phyloP scores from a whole-genome alignment of 768 basidiomycete species.

The Coprinopsis marcescibilis region DNA sequence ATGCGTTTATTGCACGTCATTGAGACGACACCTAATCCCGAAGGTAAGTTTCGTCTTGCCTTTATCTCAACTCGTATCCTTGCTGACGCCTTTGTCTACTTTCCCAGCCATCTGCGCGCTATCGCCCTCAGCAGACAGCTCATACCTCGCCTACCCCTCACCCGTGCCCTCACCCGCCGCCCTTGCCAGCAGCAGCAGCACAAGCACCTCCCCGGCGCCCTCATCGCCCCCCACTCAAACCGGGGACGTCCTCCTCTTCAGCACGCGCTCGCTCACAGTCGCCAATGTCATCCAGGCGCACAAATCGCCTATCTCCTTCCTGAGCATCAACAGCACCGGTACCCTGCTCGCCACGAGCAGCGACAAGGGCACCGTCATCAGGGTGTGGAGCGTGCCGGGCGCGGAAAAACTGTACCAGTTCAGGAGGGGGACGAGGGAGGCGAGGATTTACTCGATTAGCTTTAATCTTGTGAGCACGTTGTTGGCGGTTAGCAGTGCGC shows the following conservation, averaged over 20 bases:
- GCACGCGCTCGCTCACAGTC: conserved; percentile 84
- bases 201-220: conserved; percentile 20
- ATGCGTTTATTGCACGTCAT: conserved; percentile 98
- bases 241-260: conserved; percentile 93
- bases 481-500: conserved; percentile 87
- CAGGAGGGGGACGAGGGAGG: conserved; percentile 81
- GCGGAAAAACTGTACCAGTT: conserved; percentile 97
- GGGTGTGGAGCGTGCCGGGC: conserved; percentile 87
- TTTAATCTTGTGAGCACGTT: conserved; percentile 83
- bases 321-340: conserved; percentile 82
- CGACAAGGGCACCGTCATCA: conserved; percentile 95
- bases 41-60: conserved; percentile 52
- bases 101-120: conserved; percentile 86
- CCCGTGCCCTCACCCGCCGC: conserved; percentile 83
- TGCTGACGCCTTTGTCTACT: conserved; percentile 2
- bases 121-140: conserved; percentile 88
- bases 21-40: conserved; percentile 93
- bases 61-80: neutral
- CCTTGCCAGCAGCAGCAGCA: conserved; percentile 26
- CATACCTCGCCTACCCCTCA: conserved; percentile 94
- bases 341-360: conserved; percentile 89
- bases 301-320: conserved; percentile 84
- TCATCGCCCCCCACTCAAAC: conserved; percentile 38
- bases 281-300: conserved; percentile 97
- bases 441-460: conserved; percentile 71